Evolutionary conservation across 2,329 filamentous ascomycete species (phyloP).

Genomic region (Penicillium sp.): DNA sequence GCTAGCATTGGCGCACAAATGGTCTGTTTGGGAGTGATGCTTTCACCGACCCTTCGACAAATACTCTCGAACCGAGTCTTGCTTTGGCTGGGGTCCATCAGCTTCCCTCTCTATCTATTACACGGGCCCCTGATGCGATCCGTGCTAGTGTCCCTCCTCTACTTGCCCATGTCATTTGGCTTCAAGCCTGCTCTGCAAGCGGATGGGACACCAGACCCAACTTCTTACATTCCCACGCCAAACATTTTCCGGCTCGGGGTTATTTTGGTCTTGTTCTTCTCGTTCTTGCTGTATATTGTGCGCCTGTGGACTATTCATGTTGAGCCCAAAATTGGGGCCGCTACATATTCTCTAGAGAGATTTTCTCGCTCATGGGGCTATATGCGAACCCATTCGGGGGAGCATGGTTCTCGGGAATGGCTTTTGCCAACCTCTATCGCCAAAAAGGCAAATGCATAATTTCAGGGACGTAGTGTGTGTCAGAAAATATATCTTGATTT

Average conservation of each 20-base stretch:
- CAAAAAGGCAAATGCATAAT: constrained; percentile 1
- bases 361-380: constrained; percentile 26
- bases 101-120: constrained; percentile 67
- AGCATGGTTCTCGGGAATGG: background rate
- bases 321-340: constrained; percentile 54
- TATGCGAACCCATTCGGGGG: background rate
- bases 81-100: constrained; percentile 66
- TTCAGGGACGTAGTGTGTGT: background rate
- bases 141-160: constrained; percentile 65
- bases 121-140: constrained; percentile 66
- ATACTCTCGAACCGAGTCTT: constrained; percentile 60
- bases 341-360: constrained; percentile 30
- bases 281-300: constrained; percentile 52
- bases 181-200: constrained; percentile 12
- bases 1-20: constrained; percentile 55
- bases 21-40: constrained; percentile 57
- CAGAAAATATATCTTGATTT: too few species aligned
- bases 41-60: constrained; percentile 56
- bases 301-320: constrained; percentile 59
- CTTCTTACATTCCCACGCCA: constrained; percentile 40
- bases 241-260: constrained; percentile 43
- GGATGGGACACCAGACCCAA: constrained; percentile 36
- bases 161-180: constrained; percentile 43
- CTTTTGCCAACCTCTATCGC: background rate
- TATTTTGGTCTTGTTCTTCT: constrained; percentile 52